Evolutionary conservation across 176 grass and related monocot species (phyloP), one percentile per base, ranked within the genome.

Genomic region (Oryza meridionalis): DNA sequence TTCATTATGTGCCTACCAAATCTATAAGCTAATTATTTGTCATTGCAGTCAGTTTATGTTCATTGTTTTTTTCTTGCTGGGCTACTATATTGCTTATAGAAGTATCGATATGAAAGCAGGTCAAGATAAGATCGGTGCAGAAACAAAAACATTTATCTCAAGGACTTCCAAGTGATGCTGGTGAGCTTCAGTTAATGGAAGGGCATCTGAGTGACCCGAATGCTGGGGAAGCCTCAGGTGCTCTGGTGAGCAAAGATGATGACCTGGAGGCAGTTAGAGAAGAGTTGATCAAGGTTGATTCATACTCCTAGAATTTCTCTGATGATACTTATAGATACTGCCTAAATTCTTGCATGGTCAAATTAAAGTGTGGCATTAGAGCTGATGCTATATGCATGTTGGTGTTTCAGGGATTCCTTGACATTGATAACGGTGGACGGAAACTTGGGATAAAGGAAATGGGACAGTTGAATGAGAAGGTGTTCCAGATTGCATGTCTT

Each of bases 391-490:
- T 2, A 35, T 86, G 42, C 29, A 27, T 72, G 16, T 79, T 79
- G 13, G 9, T 73, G 37, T 79, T 66, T 45, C 38, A 86, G 84
- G 27, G 68, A 79, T 79, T 86, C 15, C 53, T 65, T 51, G 76
- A 65, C 65, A 65, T 80, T 21, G 76, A 79, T 42, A 6, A 1
- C 11, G 55, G 84, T 19, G 31, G 68, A 61, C 8, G 55, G 68
- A 86, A 40, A 33, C 9, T 87, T 25, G 85, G 89, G 64, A 84
- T 91, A 67, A 87, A 84, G 70, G 85, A 67, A 77, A 91, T 91
- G 85, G 89, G 89, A 0, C 7, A 81, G n/a, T 8, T 91, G 40
- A 75, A 84, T 64, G 43, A 66, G 11, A 84, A 87, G 67, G 80
- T 42, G 15, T 87, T 91, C 59, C 50, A 53, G 15, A 11, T 5